Conservation (phyloP, 208 protist genomes). For the Leptomonas pyrrhocoris region DNA sequence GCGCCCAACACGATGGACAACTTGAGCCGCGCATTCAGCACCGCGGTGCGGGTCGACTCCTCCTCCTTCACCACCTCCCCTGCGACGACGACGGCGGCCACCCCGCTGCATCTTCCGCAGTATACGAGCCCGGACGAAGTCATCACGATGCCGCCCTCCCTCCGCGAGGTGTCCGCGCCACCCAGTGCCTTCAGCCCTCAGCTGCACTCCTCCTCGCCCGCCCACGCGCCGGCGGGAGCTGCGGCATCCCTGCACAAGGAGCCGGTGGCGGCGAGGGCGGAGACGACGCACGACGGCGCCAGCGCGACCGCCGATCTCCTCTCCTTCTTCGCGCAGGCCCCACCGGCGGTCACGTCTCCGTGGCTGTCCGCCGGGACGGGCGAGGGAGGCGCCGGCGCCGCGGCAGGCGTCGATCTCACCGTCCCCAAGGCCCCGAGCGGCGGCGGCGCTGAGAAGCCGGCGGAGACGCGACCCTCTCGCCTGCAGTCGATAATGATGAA, state of each 20-base stretch:
- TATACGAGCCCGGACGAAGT: slow-evolving; percentile 15
- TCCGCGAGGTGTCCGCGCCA: slow-evolving; percentile 1
- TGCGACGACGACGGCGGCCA: slow-evolving; percentile 13
- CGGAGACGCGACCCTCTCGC: slow-evolving; percentile 6
- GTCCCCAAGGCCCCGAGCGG: slow-evolving; percentile 9
- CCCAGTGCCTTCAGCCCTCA: slow-evolving; percentile 2
- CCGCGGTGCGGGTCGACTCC: slow-evolving; percentile 27
- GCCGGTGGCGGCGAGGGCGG: slow-evolving; percentile 7
- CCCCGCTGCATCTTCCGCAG: slow-evolving; percentile 22
- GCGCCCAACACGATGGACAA: slow-evolving; percentile 26
- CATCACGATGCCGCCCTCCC: slow-evolving; percentile 19
- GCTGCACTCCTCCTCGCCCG: slow-evolving; percentile 3
- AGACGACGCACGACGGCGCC: slow-evolving; percentile 1
- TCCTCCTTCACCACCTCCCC: slow-evolving; percentile 30
- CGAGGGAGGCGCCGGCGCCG: background rate
- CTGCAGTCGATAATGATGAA: slow-evolving; percentile 24
- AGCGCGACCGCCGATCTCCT: slow-evolving; percentile 14
- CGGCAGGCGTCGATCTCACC: background rate
- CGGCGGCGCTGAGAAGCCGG: slow-evolving; percentile 3
- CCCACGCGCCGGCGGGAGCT: background rate
- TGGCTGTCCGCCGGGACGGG: slow-evolving; percentile 24
- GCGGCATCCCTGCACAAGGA: slow-evolving; percentile 8
- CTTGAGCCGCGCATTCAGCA: slow-evolving; percentile 36
- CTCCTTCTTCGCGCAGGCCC: slow-evolving; percentile 9
- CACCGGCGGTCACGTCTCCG: slow-evolving; percentile 9